phyloP scores from a whole-genome alignment of 1,284 basidiomycete species.

The Thecaphora thlaspeos region DNA sequence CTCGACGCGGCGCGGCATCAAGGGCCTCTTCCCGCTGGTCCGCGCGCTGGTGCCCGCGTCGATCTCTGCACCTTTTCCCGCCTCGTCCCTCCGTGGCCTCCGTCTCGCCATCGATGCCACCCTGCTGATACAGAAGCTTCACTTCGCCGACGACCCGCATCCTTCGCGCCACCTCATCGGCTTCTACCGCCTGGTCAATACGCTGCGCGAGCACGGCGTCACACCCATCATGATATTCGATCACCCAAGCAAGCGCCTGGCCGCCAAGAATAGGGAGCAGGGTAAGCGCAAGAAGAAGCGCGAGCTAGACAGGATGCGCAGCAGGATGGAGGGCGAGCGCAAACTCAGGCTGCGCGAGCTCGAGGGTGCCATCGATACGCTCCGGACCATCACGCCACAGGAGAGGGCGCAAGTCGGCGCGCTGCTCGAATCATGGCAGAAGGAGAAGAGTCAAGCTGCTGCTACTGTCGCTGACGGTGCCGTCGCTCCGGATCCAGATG shows the following conservation, averaged over 20 bases:
- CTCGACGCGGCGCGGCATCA: conserved; percentile 14
- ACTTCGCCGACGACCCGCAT: conserved; percentile 41
- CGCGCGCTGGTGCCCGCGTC: conserved; percentile 15
- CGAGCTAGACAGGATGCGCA: conserved; percentile 28
- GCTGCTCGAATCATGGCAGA: conserved; percentile 19
- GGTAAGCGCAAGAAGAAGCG: conserved; percentile 30
- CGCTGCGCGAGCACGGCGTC: conserved; percentile 30
- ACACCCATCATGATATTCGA: conserved; percentile 50
- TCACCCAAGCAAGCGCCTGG: conserved; percentile 35
- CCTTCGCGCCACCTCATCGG: conserved; percentile 44
- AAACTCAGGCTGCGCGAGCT: conserved; percentile 16
- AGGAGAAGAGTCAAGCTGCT: conserved; percentile 2
- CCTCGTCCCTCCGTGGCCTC: conserved; percentile 19
- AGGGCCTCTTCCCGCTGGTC: conserved; percentile 42
- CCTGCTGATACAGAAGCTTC: conserved; percentile 32
- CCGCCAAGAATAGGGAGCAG: conserved; percentile 40
- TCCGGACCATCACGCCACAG: conserved; percentile 8
- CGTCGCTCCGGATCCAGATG: not conserved
- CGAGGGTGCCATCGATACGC: conserved; percentile 10
- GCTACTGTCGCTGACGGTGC: not conserved
- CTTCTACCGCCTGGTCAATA: conserved; percentile 37
- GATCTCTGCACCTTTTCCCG: conserved; percentile 20
- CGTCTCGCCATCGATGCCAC: conserved; percentile 48
- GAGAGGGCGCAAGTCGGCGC: conserved; percentile 25
- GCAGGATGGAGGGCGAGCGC: conserved; percentile 24